Evolutionary conservation across 192 early-diverging fungal genomes (phyloP), one percentile per base, ranked within the genome.

Genomic region (Chytriomyces sp.): DNA sequence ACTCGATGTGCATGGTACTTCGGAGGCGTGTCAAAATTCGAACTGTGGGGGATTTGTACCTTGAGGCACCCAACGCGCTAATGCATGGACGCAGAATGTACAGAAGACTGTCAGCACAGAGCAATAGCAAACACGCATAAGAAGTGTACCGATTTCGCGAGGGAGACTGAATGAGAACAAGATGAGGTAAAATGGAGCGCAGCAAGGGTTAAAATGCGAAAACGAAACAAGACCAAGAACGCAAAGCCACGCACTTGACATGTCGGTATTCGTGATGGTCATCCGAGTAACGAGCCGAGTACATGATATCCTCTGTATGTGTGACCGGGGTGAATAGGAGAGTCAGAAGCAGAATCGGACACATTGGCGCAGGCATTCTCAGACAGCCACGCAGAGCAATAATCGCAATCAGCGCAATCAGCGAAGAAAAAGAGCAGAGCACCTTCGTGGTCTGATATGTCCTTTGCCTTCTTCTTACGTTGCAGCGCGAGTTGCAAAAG

Each of bases 221-320:
- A 74, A 46, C 16, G 35, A 35, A 44, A 45, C 16, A 59, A 28
- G 11, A 71, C 9, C 23, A 75, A 49, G 45, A 44, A 75, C n/a
- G 43, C n/a, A 53, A 18, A 77, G 43, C 10, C 10, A 69, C 80
- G 45, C 57, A 81, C 80, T 61, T 62, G 11, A 81, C 80, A 63
- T 81, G 80, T 64, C 80, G 10, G 47, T 78, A 81, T 74, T 81
- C 80, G 45, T 81, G 47, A 26, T 26, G 26, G 64, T 81, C 80
- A 74, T 81, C 80, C 16, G 65, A 57, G 61, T 81, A 81, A 2
- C 80, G 66, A 2, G 68, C 70, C n/a, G 68, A 73, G 57, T 81
- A 81, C 11, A 69, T 71, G 46, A 81, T 81, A 20, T 81, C 79
- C 8, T 71, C 61, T 73, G 24, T 50, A 18, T 3, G 20, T 0